phyloP scores from a whole-genome alignment of 2,329 filamentous ascomycete species.

The Paraphoma chrysanthemicola region DNA sequence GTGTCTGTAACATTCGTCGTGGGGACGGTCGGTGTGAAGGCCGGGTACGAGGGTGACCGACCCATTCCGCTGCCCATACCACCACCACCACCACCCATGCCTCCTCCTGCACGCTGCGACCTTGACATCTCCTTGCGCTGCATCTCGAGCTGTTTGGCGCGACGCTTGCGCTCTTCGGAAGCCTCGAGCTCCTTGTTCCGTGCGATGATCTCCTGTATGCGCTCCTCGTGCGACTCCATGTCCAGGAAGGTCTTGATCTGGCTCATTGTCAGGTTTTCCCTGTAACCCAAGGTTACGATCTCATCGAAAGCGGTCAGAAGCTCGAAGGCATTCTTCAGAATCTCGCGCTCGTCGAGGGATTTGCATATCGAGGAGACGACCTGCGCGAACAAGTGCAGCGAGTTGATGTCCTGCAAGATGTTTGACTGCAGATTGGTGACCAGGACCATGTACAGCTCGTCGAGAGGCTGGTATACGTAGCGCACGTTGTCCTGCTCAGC shows the following conservation, averaged over 20 bases:
- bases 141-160: constrained; percentile 98
- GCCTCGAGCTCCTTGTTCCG: constrained; percentile 99
- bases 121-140: constrained; percentile 96
- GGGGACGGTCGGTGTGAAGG: constrained; percentile 82
- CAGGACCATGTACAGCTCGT: constrained; percentile 99
- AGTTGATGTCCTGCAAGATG: constrained; percentile 98
- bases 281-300: constrained; percentile 91
- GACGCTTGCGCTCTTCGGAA: constrained; percentile 96
- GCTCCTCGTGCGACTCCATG: constrained; percentile 99
- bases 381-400: constrained; percentile 95
- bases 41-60: constrained; percentile 82
- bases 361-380: constrained; percentile 97
- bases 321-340: constrained; percentile 93
- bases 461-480: constrained; percentile 98
- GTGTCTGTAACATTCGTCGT: constrained; percentile 74
- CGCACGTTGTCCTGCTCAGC: constrained; percentile 99
- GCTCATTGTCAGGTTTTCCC: constrained; percentile 93
- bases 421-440: constrained; percentile 99
- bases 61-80: constrained; percentile 56
- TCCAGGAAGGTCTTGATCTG: constrained; percentile 99
- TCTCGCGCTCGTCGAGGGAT: constrained; percentile 93
- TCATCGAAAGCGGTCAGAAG: constrained; percentile 96
- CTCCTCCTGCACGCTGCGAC: constrained; percentile 62
- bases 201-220: constrained; percentile 78
- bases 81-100: constrained; percentile 38